Percentiles rank a stretch among this genome's conserved stretches.
Conservation (phyloP, 2,329 filamentous ascomycete genomes). For the Arthrocladium fulminans region DNA sequence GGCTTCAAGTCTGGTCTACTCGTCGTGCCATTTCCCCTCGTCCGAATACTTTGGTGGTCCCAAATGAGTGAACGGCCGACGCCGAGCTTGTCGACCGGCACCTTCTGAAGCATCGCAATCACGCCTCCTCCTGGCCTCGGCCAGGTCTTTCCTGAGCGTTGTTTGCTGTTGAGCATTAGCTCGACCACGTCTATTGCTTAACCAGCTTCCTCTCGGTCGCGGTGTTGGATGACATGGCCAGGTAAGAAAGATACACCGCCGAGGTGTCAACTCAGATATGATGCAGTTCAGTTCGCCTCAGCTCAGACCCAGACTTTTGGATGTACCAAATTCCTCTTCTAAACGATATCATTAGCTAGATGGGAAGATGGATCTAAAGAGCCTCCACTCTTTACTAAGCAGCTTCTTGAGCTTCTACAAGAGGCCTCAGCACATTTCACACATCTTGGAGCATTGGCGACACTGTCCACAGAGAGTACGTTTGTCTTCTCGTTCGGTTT, state of each 20-base stretch:
- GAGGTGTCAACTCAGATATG: not conserved
- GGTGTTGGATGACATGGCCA: not conserved
- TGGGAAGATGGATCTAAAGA: not conserved
- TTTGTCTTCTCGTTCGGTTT: not conserved
- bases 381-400: not conserved
- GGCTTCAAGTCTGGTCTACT: not conserved
- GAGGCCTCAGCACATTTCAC: not conserved
- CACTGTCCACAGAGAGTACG: not conserved
- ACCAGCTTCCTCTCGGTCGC: not conserved
- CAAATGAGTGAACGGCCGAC: not conserved
- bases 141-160: not conserved
- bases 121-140: not conserved
- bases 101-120: not conserved
- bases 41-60: not conserved
- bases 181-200: not conserved
- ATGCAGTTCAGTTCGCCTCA: not conserved
- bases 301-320: not conserved
- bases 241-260: not conserved
- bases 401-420: not conserved
- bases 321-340: not conserved
- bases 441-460: not conserved
- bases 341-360: not conserved
- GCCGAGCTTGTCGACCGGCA: not conserved
- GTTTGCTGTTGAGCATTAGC: not conserved
- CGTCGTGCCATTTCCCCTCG: not conserved